Conservation (phyloP, 2,329 filamentous ascomycete species). For the Aspergillus novofumigatus region DNA sequence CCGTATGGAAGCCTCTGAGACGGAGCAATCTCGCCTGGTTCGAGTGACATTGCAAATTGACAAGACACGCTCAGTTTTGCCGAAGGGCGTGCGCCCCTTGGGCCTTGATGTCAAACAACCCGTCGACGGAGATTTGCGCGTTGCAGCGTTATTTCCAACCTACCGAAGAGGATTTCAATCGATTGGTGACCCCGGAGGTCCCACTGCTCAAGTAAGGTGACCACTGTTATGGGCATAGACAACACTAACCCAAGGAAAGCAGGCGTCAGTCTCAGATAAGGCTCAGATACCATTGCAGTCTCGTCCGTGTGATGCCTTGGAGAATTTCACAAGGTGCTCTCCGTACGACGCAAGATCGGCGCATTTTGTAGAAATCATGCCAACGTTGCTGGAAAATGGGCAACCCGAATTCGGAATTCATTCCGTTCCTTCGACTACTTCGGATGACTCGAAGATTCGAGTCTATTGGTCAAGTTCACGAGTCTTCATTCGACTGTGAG, state of each 20-base stretch:
- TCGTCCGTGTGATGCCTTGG: not conserved
- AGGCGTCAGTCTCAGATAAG: not conserved
- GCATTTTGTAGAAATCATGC: not conserved
- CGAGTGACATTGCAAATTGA: not conserved
- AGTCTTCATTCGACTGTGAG: not conserved
- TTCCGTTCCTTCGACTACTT: not conserved
- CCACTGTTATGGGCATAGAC: not conserved
- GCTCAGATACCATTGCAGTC: not conserved
- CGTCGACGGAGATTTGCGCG: not conserved
- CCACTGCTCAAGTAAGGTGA: not conserved
- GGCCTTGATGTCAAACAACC: not conserved
- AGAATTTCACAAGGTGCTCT: not conserved
- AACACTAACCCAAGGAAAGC: not conserved
- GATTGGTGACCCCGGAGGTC: not conserved
- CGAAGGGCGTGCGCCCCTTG: slow-evolving; percentile 5
- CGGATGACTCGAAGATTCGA: not conserved
- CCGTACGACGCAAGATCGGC: not conserved
- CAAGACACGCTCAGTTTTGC: slow-evolving; percentile 2
- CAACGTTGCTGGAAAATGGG: not conserved
- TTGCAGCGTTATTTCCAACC: not conserved
- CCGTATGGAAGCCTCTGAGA: slow-evolving; percentile 7
- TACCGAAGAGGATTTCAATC: not conserved
- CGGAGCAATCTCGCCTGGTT: slow-evolving; percentile 10
- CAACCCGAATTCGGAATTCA: not conserved
- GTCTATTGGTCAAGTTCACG: not conserved